Conservation (phyloP, 805 yeast genomes). For the Myxozyma geophila region DNA sequence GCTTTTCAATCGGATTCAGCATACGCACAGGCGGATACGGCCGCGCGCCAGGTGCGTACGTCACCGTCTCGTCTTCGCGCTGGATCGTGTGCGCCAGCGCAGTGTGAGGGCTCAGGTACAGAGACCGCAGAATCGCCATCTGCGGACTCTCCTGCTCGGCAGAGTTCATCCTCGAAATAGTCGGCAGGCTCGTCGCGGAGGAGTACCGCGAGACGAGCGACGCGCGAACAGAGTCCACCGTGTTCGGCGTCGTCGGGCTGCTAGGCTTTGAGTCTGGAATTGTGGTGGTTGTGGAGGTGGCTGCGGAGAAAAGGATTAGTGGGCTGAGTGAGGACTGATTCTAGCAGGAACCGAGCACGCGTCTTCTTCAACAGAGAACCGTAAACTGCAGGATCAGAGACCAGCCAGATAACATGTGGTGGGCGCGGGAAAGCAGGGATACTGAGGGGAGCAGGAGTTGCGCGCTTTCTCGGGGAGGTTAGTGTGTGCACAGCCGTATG, state of each 20-base stretch:
- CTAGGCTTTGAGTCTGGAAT: conserved; percentile 2
- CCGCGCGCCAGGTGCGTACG: conserved; percentile 26
- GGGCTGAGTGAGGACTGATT: no score
- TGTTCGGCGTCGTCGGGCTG: conserved; percentile 9
- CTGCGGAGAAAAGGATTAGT: background rate
- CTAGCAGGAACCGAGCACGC: no score
- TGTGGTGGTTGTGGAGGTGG: background rate
- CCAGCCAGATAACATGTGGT: no score
- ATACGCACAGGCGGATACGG: conserved; percentile 38
- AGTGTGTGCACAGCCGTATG: no score
- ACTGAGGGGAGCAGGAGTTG: no score
- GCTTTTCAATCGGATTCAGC: conserved; percentile 40
- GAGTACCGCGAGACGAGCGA: conserved; percentile 26
- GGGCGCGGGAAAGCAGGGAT: no score
- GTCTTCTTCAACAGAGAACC: no score
- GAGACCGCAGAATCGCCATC: conserved; percentile 23
- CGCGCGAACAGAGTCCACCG: conserved; percentile 34
- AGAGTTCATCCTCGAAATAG: background rate
- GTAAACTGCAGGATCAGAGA: no score
- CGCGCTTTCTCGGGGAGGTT: no score
- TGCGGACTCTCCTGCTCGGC: conserved; percentile 2
- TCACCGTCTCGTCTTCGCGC: conserved; percentile 26
- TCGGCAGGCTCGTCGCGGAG: conserved; percentile 16
- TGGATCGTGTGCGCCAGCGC: conserved; percentile 28
- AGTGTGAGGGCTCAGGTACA: conserved; percentile 33